phyloP scores from a whole-genome alignment of 176 grass and related monocot genomes.

The Oropetium thomaeum region DNA sequence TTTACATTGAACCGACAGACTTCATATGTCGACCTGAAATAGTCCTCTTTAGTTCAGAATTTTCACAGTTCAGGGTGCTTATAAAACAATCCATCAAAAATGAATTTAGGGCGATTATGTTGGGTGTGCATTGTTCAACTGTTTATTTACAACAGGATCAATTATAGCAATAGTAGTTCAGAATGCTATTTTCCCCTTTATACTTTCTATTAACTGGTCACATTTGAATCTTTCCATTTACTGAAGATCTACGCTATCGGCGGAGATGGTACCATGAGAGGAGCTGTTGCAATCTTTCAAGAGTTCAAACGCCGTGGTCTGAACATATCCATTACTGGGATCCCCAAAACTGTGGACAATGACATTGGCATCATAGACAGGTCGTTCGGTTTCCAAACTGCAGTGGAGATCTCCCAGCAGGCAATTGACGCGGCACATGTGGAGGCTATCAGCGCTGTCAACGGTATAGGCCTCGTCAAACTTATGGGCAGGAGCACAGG shows the following conservation, averaged over 20 bases:
- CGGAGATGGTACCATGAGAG: constrained; percentile 89
- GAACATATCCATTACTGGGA: constrained; percentile 70
- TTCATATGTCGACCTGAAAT: neutral
- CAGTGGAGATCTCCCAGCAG: constrained; percentile 79
- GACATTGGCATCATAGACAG: constrained; percentile 98
- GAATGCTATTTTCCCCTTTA: neutral
- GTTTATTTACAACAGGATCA: neutral
- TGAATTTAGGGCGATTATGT: neutral
- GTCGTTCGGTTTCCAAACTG: constrained; percentile 91
- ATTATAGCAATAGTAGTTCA: neutral
- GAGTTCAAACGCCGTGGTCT: constrained; percentile 64
- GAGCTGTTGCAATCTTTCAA: constrained; percentile 62
- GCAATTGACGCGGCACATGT: constrained; percentile 77
- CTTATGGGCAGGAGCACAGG: constrained; percentile 96
- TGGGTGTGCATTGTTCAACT: neutral
- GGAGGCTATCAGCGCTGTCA: constrained; percentile 84
- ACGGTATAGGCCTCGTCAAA: constrained; percentile 86
- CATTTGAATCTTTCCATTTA: neutral
- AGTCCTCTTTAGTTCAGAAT: neutral
- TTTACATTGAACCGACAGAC: too few relatives aligned
- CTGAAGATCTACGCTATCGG: constrained; percentile 72
- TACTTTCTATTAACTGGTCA: neutral
- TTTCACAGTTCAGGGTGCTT: neutral
- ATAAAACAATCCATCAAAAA: neutral
- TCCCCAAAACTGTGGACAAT: constrained; percentile 89